Conservation (phyloP, 2,329 filamentous ascomycete species). For the Hypoxylon sp. region DNA sequence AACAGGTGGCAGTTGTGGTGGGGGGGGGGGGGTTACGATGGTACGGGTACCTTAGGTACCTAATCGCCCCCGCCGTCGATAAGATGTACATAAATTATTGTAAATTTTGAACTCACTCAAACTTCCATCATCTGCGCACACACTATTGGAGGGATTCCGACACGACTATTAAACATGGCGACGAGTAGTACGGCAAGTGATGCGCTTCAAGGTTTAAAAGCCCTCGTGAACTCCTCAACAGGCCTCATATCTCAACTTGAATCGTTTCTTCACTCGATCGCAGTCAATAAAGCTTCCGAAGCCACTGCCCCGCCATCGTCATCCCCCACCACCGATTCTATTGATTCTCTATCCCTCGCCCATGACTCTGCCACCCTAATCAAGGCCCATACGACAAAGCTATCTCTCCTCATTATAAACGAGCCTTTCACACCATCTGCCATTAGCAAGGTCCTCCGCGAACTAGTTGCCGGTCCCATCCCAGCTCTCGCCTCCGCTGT, state of each 20-base stretch:
- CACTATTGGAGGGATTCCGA: background rate
- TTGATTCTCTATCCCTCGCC: conserved; percentile 77
- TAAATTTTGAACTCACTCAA: background rate
- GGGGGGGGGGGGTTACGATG: too few species aligned
- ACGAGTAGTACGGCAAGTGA: conserved; percentile 26
- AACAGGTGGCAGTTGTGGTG: background rate
- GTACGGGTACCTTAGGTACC: background rate
- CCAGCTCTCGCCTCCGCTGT: conserved; percentile 81
- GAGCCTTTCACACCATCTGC: conserved; percentile 88
- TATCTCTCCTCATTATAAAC: conserved; percentile 89
- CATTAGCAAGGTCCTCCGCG: conserved; percentile 77
- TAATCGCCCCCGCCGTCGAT: background rate
- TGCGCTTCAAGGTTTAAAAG: conserved; percentile 58
- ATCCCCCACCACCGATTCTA: conserved; percentile 42
- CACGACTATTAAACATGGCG: conserved; percentile 15
- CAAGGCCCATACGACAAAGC: conserved; percentile 86
- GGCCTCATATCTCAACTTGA: conserved; percentile 62
- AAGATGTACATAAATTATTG: background rate
- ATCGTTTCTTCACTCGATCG: conserved; percentile 59
- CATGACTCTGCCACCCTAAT: conserved; percentile 80
- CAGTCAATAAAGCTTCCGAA: conserved; percentile 51
- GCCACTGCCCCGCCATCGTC: conserved; percentile 39
- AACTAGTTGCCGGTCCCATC: conserved; percentile 80
- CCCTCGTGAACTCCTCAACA: conserved; percentile 57
- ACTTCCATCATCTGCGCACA: background rate